Percentiles rank a stretch among this genome's conserved stretches.
Evolutionary conservation across 2,329 filamentous ascomycete species (phyloP).

Genomic region (Verticillium tricorpus): DNA sequence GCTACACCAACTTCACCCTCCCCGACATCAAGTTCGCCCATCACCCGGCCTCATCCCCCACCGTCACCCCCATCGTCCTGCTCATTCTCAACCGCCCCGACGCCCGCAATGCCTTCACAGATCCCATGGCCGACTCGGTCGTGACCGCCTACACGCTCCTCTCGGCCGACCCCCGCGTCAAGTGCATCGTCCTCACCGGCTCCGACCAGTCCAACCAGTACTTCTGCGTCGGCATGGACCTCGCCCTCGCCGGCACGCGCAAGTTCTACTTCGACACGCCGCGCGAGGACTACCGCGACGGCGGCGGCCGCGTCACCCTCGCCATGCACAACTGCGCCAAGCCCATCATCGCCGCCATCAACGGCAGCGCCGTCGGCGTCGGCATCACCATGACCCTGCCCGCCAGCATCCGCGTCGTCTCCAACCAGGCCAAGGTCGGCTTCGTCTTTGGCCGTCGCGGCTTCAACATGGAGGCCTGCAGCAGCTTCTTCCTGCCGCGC

Average conservation of each 20-base stretch:
- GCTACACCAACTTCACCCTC: constrained; percentile 36
- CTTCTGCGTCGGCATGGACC: constrained; percentile 58
- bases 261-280: constrained; percentile 17
- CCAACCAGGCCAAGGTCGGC: constrained; percentile 59
- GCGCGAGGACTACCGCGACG: constrained; percentile 36
- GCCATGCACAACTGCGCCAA: constrained; percentile 54
- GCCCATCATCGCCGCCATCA: constrained; percentile 54
- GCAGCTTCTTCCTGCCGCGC: constrained; percentile 67
- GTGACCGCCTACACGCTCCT: constrained; percentile 47
- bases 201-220: constrained; percentile 41
- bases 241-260: constrained; percentile 22
- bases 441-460: constrained; percentile 71
- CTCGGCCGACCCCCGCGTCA: constrained; percentile 49
- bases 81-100: constrained; percentile 60
- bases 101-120: constrained; percentile 67
- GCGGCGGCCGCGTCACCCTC: constrained; percentile 48
- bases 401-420: constrained; percentile 48
- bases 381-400: constrained; percentile 60
- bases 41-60: constrained; percentile 42
- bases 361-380: constrained; percentile 55
- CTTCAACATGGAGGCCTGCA: constrained; percentile 67
- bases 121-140: constrained; percentile 58
- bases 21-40: constrained; percentile 43
- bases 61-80: constrained; percentile 57
- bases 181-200: constrained; percentile 50